phyloP scores from a whole-genome alignment of 208 protist genomes.

The Crithidia thermophila region DNA sequence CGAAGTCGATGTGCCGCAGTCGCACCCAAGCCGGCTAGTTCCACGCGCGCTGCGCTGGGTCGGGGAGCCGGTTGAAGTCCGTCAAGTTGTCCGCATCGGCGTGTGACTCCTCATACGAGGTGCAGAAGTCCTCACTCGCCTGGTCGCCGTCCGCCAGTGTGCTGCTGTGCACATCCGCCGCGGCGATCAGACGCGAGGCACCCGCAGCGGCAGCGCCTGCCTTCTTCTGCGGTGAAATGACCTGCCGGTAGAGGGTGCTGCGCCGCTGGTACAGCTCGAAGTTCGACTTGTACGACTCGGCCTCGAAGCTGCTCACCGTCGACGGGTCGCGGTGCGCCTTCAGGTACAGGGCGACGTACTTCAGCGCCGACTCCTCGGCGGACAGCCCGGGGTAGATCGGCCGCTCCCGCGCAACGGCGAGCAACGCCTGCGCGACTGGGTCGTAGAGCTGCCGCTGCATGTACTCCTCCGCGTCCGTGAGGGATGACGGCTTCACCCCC shows the following conservation, averaged over 20 bases:
- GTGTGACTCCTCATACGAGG: neutral
- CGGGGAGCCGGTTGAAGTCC: slow-evolving; percentile 21
- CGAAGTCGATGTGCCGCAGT: too few species aligned
- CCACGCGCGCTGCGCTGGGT: slow-evolving; percentile 6
- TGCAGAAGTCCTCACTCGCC: slow-evolving; percentile 9
- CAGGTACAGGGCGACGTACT: slow-evolving; percentile 89
- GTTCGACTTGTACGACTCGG: slow-evolving; percentile 64
- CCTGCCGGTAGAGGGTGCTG: slow-evolving; percentile 59
- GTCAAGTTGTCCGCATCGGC: slow-evolving; percentile 1
- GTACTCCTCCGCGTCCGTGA: slow-evolving; percentile 69
- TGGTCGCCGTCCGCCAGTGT: neutral
- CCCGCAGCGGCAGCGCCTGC: neutral
- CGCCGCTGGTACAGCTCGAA: slow-evolving; percentile 65
- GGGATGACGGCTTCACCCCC: slow-evolving; percentile 13
- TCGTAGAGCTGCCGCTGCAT: slow-evolving; percentile 89
- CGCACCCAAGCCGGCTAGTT: neutral
- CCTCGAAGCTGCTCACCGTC: slow-evolving; percentile 66
- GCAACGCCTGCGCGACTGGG: slow-evolving; percentile 73
- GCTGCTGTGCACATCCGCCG: neutral
- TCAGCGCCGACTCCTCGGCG: slow-evolving; percentile 85
- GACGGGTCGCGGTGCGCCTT: slow-evolving; percentile 73
- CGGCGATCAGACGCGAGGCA: neutral
- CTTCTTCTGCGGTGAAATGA: neutral
- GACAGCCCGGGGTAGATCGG: slow-evolving; percentile 87
- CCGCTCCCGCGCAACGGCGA: slow-evolving; percentile 66